Base-by-base conservation (phyloP, 2,329 filamentous ascomycete species). In the Penicillium sp. region DNA sequence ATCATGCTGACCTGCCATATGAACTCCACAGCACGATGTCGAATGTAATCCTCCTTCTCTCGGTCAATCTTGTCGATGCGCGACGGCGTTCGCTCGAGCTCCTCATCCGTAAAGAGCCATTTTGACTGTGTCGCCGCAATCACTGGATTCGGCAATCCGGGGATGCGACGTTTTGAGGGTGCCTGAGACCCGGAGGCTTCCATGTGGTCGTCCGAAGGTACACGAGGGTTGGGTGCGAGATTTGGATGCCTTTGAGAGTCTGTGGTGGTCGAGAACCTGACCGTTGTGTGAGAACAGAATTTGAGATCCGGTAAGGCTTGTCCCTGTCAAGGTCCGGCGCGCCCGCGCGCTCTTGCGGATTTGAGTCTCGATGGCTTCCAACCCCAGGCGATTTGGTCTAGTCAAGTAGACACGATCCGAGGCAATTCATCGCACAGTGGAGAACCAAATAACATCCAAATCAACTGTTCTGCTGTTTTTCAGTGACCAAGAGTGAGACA, bases 21-120 rank as follows among this genome's bases (percentile, higher is more conserved):
- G 71, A 98, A 98, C 68, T 95, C 95, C 64, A 96, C 85, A 40
- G 93, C 91, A 68, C 97, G 97, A 51, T 87, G 85, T 47, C 93
- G 82, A 49, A 87, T 78, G 55, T 86, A 78, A 53, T 88, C 79
- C 72, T 97, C 93, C 64, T 93, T 84, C 28, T 83, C 80, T 3
- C 83, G 77, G 7, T 82, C 68, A 65, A 97, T 81, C 24, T 91
- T 91, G 57, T 95, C 88, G 11, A 90, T 71, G 50, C 94, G 84
- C 45, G 88, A 93, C 0, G 93, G 93, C 5, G 89, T 86, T 63
- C 85, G 87, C 45, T 81, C 73, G 26, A 95, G 79, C 71, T 98
- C 93, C 41, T 88, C 84, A 39, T 86, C 78, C 11, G 85, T 88
- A 66, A 96, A 97, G 47, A 88, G 79, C 93, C 93, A 98, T 76